Evolutionary conservation across 2,329 filamentous ascomycete species (phyloP), one percentile per base, ranked within the genome.

Genomic region (Diplodia intermedia): DNA sequence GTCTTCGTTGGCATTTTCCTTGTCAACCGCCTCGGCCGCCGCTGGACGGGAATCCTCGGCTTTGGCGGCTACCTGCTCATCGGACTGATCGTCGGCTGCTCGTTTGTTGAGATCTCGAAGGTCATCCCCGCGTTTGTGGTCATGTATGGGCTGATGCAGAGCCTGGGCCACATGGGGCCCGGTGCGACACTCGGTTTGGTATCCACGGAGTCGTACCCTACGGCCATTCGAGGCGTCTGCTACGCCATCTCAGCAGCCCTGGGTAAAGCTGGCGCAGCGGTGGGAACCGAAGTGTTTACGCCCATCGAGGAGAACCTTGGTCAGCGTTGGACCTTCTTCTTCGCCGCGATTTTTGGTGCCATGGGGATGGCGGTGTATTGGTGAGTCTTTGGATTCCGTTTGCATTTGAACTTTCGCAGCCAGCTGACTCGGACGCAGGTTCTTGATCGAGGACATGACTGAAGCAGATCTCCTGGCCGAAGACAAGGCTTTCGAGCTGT

Each of bases 141-240:
- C 18, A 81, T 86, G 68, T 86, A 86, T 70, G 84, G 83, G 0
- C 73, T 86, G 4, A 82, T 86, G 79, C 82, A 84, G 69, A 81
- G 79, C 29, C 82, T 79, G 1, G 82, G 83, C 0, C 83, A 85
- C 67, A 73, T 86, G 65, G 84, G 84, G 0, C 84, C 84, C 0
- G 84, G 84, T 0, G 82, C 84, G 50, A 85, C 83, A 75, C 78
- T 86, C 4, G 84, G 83, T 0, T 75, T 86, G 3, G 72, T 86
- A 6, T 84, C 82, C 0, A 84, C 82, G 0, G 85, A 86, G 72
- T 79, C 81, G 1, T 86, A 84, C 69, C 81, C 84, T 0, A 86
- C 84, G 2, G 82, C 82, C n/a, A 82, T 85, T 0, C 76, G 84
- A 11, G 84, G 84, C 0, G 83, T 81, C 9, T 84, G 82, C 54